phyloP scores from a whole-genome alignment of 257 asterid genomes.

The Przewalskia tangutica region DNA sequence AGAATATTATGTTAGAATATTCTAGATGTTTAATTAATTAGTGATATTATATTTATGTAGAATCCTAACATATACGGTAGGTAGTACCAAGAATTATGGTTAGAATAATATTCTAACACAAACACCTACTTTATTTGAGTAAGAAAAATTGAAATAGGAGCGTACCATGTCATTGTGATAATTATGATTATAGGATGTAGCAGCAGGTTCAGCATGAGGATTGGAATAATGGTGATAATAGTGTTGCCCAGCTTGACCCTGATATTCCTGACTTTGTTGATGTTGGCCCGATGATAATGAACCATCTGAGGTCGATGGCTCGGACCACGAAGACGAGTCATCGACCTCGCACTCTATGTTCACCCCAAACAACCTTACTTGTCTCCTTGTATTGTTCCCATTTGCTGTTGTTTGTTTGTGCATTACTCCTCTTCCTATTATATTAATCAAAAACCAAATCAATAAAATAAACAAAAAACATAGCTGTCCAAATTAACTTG shows the following conservation, averaged over 20 bases:
- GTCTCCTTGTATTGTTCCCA: conserved; percentile 47
- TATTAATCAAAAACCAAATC: neutral
- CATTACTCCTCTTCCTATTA: neutral
- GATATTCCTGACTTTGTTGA: neutral
- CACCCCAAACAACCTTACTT: conserved; percentile 77
- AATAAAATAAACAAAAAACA: neutral
- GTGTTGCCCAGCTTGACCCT: conserved; percentile 20
- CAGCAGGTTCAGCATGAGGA: neutral
- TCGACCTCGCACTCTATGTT: conserved; percentile 63
- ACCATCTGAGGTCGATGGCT: conserved; percentile 32
- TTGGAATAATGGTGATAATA: conserved; percentile 17
- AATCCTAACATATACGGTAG: no score
- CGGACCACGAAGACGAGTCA: conserved; percentile 24
- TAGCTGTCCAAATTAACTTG: neutral
- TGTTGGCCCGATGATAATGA: conserved; percentile 36
- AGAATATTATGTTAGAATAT: no score
- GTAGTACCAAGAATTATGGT: no score
- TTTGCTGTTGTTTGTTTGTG: conserved; percentile 11
- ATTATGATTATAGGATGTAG: neutral
- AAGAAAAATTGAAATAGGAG: neutral
- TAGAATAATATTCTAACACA: no score
- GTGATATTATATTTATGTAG: no score
- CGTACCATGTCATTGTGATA: conserved; percentile 56
- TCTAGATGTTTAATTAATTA: no score
- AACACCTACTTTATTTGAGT: neutral